Percentiles rank a stretch among this genome's conserved stretches.
Evolutionary conservation across 768 basidiomycete genomes (phyloP).

Genomic region (Lepiota subincarnata): DNA sequence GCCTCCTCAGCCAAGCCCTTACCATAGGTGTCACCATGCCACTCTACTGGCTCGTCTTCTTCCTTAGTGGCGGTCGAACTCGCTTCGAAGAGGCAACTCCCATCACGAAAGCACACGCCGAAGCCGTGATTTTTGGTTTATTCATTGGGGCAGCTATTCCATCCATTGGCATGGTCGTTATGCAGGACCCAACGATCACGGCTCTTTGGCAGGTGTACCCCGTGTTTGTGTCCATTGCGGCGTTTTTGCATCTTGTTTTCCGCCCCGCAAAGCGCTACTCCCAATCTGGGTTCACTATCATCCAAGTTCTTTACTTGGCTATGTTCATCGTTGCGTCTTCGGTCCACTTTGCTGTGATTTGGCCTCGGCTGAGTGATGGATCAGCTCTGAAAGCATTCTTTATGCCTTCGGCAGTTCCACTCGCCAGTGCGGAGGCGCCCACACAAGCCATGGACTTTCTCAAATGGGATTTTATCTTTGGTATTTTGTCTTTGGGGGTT

Average conservation of each 20-base stretch:
- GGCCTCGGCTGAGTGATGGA: constrained; percentile 29
- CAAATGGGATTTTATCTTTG: constrained; percentile 48
- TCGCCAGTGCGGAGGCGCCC: constrained; percentile 21
- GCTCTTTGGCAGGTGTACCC: constrained; percentile 56
- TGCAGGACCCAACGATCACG: constrained; percentile 39
- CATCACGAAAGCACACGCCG: constrained; percentile 40
- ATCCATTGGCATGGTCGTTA: constrained; percentile 38
- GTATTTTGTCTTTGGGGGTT: constrained; percentile 34
- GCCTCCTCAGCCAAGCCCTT: constrained; percentile 36
- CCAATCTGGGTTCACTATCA: constrained; percentile 32
- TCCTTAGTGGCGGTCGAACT: constrained; percentile 30
- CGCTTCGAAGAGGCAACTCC: constrained; percentile 17
- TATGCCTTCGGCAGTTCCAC: constrained; percentile 30
- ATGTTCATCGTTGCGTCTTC: constrained; percentile 40
- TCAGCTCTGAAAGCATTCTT: constrained; percentile 28
- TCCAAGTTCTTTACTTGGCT: constrained; percentile 34
- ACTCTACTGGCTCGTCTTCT: constrained; percentile 44
- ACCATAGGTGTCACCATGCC: constrained; percentile 43
- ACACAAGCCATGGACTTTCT: constrained; percentile 37
- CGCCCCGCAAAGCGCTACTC: constrained; percentile 29
- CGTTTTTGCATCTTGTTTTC: constrained; percentile 33
- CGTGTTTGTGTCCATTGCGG: constrained; percentile 38
- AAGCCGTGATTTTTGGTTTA: constrained; percentile 49
- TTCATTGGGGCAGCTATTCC: constrained; percentile 44
- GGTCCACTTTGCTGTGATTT: constrained; percentile 36